Evolutionary conservation across 108 stramenopile genomes (phyloP), one percentile per base, ranked within the genome.

Genomic region (Nitzschia sp.): DNA sequence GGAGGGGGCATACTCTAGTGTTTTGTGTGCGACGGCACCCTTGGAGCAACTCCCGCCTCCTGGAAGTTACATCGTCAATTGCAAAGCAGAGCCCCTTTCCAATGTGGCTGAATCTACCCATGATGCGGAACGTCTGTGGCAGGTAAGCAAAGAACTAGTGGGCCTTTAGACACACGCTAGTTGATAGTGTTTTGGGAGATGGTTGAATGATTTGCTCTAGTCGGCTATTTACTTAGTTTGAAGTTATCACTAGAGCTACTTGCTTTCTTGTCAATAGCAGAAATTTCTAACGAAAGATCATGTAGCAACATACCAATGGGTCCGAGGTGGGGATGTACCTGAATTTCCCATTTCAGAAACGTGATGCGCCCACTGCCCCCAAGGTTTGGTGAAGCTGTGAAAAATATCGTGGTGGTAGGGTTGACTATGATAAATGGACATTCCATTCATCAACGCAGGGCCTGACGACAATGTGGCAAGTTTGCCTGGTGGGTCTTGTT

Each of bases 1-100:
- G 37, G 70, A 85, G 41, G 95, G 95, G 37, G 95, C 95, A 10
- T 96, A 88, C 64, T 85, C 83, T 17, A 87, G 73, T n/a, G 84
- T 92, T 10, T 69, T 62, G 65, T 82, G 81, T 57, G 86, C 85
- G 10, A 60, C 69, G 19, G 60, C 70, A 39, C 58, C 69, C 12
- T 14, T 52, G 8, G 43, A 58, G 10, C 21, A 64, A 51, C 41
- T 63, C 14, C 65, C 70, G 7, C 58, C 58, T 0, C 66, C 53
- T 15, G 78, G 71, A 41, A 51, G 53, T 17, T 80, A 70, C 41
- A 59, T 80, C 20, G 70, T 69, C 48, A 80, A 84, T 67, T 68
- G 74, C 25, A 41, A 63, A 29, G 48, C 34, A 15, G 60, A 66
- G 8, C 14, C 20, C 46, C 19, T 57, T 0, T 58, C 51, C 0